Evolutionary conservation across 1,284 basidiomycete genomes (phyloP), one percentile per base, ranked within the genome.

Genomic region (Ustilago bromivora): DNA sequence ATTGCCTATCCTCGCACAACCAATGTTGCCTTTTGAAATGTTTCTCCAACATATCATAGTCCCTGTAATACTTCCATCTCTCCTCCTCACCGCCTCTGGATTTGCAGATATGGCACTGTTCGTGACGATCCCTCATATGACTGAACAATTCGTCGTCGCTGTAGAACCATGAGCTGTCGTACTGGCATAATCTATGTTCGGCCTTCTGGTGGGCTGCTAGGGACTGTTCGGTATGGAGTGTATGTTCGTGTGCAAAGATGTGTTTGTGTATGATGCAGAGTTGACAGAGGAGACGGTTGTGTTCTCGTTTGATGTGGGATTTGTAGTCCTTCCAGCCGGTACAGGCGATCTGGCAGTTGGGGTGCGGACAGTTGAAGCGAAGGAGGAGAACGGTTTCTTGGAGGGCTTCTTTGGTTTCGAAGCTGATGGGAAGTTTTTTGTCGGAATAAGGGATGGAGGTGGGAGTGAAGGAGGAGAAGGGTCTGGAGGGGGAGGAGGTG

Each of bases 221-320:
- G 77, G 92, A 84, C 82, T 90, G 88, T 2, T 90, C 89, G 1
- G 92, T 89, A 85, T 96, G 98, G 19, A 98, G 87, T 0, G 92
- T 90, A 85, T 98, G 97, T 86, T 99, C 96, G 86, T 99, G 96
- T 0, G 94, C 89, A 87, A 99, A 99, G 55, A 98, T 93, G 81
- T 97, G 98, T 88, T 98, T 95, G 87, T 90, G 90, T 46, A 91
- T 90, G 66, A 96, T 92, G 85, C 97, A 99, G 2, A 99, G 86
- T 81, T 95, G 94, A 83, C 94, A 95, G 75, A 61, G 58, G 31
- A 93, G 87, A 57, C 92, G 91, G 8, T 90, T 91, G 85, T 99
- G 96, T 56, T 88, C 89, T 55, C 90, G 91, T 59, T 91, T 89
- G 12, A 90, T 90, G 81, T 97, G 95, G 10, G 92, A 87, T 85